Evolutionary conservation across 805 yeast genomes (phyloP).

Genomic region (Candida alai): DNA sequence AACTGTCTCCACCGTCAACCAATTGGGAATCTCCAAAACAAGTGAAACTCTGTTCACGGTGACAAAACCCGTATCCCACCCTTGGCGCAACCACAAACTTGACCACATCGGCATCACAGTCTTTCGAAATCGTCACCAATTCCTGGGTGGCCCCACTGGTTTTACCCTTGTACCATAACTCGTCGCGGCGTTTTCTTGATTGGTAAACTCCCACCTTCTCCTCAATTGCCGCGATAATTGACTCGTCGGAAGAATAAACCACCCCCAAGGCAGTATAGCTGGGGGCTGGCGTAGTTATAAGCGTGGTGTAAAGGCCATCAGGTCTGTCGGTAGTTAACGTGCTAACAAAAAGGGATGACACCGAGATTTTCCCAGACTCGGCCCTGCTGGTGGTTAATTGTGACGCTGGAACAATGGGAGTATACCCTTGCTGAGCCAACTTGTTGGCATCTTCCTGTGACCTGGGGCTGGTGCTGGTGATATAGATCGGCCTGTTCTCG

Average conservation of each 20-base stretch:
- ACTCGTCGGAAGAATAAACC: slow-evolving; percentile 83
- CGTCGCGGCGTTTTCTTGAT: slow-evolving; percentile 72
- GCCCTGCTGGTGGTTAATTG: slow-evolving; percentile 21
- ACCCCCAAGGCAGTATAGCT: slow-evolving; percentile 62
- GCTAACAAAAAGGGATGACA: slow-evolving; percentile 45
- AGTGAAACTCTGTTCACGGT: slow-evolving; percentile 64
- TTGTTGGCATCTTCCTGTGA: slow-evolving; percentile 22
- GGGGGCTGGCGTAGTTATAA: slow-evolving; percentile 69
- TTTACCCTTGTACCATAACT: slow-evolving; percentile 93
- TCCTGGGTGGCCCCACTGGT: slow-evolving; percentile 95
- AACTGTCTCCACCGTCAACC: slow-evolving; percentile 36
- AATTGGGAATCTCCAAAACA: slow-evolving; percentile 60
- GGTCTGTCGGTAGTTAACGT: slow-evolving; percentile 73
- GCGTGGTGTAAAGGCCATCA: slow-evolving; percentile 82
- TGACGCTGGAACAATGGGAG: slow-evolving; percentile 23
- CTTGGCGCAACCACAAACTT: slow-evolving; percentile 80
- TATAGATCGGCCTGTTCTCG: slow-evolving; percentile 31
- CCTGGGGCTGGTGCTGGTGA: slow-evolving; percentile 11
- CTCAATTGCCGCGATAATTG: slow-evolving; percentile 76
- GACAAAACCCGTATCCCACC: slow-evolving; percentile 88
- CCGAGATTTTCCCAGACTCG: slow-evolving; percentile 24
- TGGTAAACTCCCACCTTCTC: slow-evolving; percentile 89
- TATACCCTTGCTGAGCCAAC: slow-evolving; percentile 28
- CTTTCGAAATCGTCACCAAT: slow-evolving; percentile 61
- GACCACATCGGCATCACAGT: slow-evolving; percentile 91